These are phyloP conservation scores for Cutaneotrichosporon sp. DNA, from an alignment of 1,284 basidiomycete species.

Conservation along the genomic window DNA sequence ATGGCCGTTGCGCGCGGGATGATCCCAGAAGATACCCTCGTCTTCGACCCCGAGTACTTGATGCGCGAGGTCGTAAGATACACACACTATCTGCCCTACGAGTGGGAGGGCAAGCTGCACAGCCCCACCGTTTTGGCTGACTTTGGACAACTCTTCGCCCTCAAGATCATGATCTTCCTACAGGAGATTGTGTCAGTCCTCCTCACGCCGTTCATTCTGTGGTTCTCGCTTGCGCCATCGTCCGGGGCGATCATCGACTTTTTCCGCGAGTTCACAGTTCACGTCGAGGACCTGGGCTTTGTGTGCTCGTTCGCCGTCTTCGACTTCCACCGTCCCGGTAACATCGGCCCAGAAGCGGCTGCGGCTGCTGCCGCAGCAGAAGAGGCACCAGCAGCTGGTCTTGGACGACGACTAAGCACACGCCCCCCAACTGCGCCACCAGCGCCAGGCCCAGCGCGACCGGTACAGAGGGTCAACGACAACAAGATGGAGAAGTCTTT, in stretches of 20 bases:
- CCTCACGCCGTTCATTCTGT: constrained; percentile 87
- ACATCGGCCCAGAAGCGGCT: constrained; percentile 60
- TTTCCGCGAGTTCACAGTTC: constrained; percentile 92
- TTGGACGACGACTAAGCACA: not conserved
- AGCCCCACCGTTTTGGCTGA: constrained; percentile 82
- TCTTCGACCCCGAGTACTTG: constrained; percentile 87
- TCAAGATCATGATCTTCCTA: constrained; percentile 80
- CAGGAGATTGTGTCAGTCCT: constrained; percentile 87
- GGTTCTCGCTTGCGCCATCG: constrained; percentile 82
- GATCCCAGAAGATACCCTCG: constrained; percentile 88
- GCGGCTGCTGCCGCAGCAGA: not conserved
- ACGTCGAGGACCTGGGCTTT: constrained; percentile 92
- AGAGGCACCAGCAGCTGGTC: not conserved
- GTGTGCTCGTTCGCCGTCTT: constrained; percentile 98
- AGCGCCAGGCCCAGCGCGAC: not conserved
- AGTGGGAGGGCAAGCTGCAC: constrained; percentile 85
- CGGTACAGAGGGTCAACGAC: constrained; percentile 59
- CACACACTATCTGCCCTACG: constrained; percentile 90
- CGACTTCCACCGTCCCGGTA: constrained; percentile 87
- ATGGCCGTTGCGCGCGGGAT: constrained; percentile 87
- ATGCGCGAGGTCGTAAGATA: constrained; percentile 86
- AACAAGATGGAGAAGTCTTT: constrained; percentile 99
- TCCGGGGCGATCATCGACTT: constrained; percentile 89
- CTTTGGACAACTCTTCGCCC: constrained; percentile 81
- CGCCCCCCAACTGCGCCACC: not conserved